Conservation (phyloP, 2,329 filamentous ascomycete species). For the Penicillium sp. region DNA sequence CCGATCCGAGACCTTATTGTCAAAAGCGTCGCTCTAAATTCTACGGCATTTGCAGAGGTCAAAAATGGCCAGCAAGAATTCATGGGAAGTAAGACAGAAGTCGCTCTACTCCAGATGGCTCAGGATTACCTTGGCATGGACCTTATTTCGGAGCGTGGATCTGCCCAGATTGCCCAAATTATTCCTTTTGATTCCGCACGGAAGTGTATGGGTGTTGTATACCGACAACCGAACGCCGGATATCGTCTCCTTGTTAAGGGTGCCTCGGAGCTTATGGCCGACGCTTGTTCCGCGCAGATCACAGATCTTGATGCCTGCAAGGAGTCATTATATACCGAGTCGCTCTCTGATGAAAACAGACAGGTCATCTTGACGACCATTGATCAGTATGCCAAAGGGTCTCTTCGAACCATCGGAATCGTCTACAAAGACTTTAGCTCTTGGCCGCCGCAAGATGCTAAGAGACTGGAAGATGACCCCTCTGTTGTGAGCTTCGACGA, state of each 20-base stretch:
- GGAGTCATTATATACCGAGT: conserved; percentile 23
- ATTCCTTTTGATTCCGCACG: conserved; percentile 74
- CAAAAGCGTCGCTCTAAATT: conserved; percentile 51
- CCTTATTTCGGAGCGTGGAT: conserved; percentile 62
- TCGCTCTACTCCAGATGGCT: conserved; percentile 69
- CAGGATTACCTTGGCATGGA: conserved; percentile 67
- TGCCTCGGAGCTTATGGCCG: conserved; percentile 49
- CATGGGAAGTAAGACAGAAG: conserved; percentile 77
- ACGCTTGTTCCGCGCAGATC: conserved; percentile 34
- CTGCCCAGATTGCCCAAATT: conserved; percentile 63
- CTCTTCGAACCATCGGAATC: conserved; percentile 72
- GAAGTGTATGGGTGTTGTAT: conserved; percentile 61
- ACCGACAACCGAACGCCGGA: conserved; percentile 37
- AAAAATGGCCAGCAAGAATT: conserved; percentile 66
- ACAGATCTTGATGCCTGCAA: conserved; percentile 30
- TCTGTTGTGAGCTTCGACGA: conserved; percentile 65
- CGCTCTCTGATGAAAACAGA: conserved; percentile 28
- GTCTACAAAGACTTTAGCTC: conserved; percentile 70
- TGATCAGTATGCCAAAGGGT: conserved; percentile 50
- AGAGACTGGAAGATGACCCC: conserved; percentile 59
- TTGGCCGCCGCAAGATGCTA: conserved; percentile 63
- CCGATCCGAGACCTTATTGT: conserved; percentile 38
- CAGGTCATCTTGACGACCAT: conserved; percentile 36
- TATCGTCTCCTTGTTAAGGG: conserved; percentile 52
- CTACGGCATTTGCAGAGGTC: conserved; percentile 74